These are phyloP conservation scores for Plasmodium blacklocki DNA, from an alignment of 169 alveolate species.

Conservation along the genomic window DNA sequence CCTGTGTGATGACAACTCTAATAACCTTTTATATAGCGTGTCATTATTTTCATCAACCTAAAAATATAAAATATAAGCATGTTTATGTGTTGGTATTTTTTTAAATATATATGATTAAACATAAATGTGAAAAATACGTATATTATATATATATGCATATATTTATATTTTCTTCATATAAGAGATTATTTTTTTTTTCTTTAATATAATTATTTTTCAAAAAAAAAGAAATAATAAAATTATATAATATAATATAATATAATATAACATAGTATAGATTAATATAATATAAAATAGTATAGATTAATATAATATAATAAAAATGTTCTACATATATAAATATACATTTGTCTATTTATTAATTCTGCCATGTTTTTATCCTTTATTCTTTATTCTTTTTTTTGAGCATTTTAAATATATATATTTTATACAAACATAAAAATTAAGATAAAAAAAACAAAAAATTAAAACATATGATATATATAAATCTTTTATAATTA, in stretches of 20 bases:
- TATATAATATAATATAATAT: no score
- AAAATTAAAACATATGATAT: constrained; percentile 7
- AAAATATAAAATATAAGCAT: neutral
- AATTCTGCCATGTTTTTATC: no score
- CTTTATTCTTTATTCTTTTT: neutral
- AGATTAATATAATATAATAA: neutral
- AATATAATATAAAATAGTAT: neutral
- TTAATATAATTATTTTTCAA: no score
- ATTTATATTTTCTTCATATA: no score
- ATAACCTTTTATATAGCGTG: constrained; percentile 23
- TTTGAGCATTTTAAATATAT: neutral
- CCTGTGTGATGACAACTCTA: constrained; percentile 21
- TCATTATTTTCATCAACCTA: constrained; percentile 71
- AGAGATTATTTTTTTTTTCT: no score
- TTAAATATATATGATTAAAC: neutral
- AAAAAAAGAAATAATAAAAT: no score
- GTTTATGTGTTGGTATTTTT: neutral
- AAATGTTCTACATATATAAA: neutral
- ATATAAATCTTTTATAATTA: constrained; percentile 11
- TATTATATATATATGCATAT: no score
- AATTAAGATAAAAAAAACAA: neutral
- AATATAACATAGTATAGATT: no score
- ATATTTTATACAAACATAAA: constrained; percentile 5
- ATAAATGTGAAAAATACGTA: neutral
- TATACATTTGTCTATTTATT: no score